A percentile compares a stretch with the other conserved stretches of the same genome.
phyloP scores from a whole-genome alignment of 1,284 basidiomycete species.

The Prillingera fragicola region DNA sequence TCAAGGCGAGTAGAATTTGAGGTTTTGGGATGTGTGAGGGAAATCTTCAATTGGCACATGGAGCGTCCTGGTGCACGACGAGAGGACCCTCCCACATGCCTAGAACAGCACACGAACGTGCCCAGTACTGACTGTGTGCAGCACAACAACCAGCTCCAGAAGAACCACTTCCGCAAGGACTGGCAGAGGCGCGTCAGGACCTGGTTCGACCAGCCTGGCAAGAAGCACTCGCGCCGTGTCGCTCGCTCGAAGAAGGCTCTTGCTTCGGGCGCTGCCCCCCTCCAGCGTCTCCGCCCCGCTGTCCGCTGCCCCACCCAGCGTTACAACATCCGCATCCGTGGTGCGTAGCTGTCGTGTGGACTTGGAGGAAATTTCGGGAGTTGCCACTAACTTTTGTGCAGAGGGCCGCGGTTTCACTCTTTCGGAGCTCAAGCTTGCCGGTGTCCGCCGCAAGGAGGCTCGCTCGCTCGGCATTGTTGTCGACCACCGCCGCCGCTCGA shows the following conservation, averaged over 20 bases:
- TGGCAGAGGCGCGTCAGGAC: constrained; percentile 57
- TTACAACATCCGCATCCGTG: constrained; percentile 96
- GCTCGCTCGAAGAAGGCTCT: constrained; percentile 91
- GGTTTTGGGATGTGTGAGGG: neutral
- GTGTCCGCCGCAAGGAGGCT: constrained; percentile 90
- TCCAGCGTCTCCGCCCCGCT: constrained; percentile 88
- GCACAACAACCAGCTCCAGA: constrained; percentile 63
- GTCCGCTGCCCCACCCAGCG: constrained; percentile 95
- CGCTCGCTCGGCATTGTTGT: constrained; percentile 89
- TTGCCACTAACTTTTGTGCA: constrained; percentile 4
- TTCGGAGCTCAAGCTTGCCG: constrained; percentile 93
- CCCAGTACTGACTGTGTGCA: no score
- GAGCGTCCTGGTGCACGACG: no score
- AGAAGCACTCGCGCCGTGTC: constrained; percentile 91
- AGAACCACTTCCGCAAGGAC: constrained; percentile 98
- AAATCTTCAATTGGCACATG: no score
- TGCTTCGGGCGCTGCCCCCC: constrained; percentile 84
- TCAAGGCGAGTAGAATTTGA: no score
- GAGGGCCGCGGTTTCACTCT: constrained; percentile 96
- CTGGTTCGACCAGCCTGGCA: constrained; percentile 92
- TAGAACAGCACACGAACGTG: no score
- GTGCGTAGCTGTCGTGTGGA: constrained; percentile 19
- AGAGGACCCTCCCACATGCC: no score
- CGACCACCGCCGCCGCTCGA: constrained; percentile 94
- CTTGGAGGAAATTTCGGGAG: neutral